Percentiles rank a stretch among this genome's conserved stretches.
Evolutionary conservation across 306 rosid species (phyloP).

Genomic region (Trichosanthes truncata): DNA sequence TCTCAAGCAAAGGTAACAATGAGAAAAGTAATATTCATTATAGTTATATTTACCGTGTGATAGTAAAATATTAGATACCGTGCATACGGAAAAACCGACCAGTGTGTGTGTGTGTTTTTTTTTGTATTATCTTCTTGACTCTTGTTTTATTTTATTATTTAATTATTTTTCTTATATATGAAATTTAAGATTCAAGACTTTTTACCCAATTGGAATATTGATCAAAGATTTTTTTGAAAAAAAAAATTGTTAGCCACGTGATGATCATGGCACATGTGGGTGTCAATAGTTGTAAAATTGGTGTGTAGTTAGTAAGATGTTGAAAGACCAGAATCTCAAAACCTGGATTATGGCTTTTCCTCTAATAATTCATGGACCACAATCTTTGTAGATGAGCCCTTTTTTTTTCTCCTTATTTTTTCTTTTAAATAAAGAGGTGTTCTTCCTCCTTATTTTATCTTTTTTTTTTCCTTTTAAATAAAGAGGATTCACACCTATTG

Average conservation of each 20-base stretch:
- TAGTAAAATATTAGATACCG: no score
- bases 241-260: background rate
- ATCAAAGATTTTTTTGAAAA: background rate
- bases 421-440: background rate
- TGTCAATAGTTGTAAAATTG: background rate
- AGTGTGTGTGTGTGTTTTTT: no score
- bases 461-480: background rate
- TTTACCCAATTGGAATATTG: background rate
- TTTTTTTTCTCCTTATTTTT: background rate
- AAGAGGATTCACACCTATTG: background rate
- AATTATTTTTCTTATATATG: background rate
- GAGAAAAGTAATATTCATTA: no score
- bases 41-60: no score
- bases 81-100: no score
- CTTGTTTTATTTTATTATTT: no score
- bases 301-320: background rate
- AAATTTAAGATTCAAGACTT: background rate
- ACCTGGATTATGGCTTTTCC: background rate
- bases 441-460: background rate
- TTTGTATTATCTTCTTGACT: no score
- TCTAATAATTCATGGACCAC: slow-evolving; percentile 7
- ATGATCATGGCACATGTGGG: slow-evolving; percentile 1
- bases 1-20: no score
- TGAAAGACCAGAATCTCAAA: slow-evolving; percentile 1
- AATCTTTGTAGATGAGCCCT: background rate